Evolutionary conservation across 139 green algal species (phyloP), one percentile per base, ranked within the genome.

Genomic region (Coccomyxa sp.): DNA sequence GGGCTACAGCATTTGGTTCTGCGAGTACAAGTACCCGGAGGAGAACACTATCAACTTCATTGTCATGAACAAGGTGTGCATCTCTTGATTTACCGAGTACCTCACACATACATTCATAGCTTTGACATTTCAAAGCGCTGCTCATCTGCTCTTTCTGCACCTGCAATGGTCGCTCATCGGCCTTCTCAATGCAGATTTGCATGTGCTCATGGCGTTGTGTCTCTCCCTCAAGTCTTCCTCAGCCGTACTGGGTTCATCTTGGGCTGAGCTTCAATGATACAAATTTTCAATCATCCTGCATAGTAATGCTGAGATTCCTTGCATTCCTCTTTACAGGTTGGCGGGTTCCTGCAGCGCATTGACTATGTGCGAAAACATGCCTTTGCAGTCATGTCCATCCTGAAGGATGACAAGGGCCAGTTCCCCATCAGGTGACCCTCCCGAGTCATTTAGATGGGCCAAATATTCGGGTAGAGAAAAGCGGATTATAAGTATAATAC

Each of bases 381-480:
- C n/a, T 94, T 94, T 84, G 91, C 83, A 32, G 92, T 92, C 67
- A 91, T 94, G 86, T 90, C 86, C 88, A 94, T 94, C 83, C 85
- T 93, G 45, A 90, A 91, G 63, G 82, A 94, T 58, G 82, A 88
- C 27, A 84, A 87, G 80, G 83, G 60, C 75, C 81, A 82, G 82
- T 91, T 90, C 74, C 87, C 88, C 27, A 91, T 94, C 79, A 87
- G 81, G 81, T 83, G 79, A 51, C 38, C 38, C 3, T 51, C 38
- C 38, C 38, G 7, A 51, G 7, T 7, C 38, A 51, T 51, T 32
- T 51, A 11, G 45, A 71, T 78, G 71, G n/a, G 1, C 57, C 71
- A 78, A 23, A 32, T 25, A n/a, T n/a, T n/a, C n/a, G n/a, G n/a
- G n/a, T n/a, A 7, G 9, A 75, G 66, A 25, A 75, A 75, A 75